phyloP scores from a whole-genome alignment of 1,284 basidiomycete genomes.

The Sanghuangporus baumii region DNA sequence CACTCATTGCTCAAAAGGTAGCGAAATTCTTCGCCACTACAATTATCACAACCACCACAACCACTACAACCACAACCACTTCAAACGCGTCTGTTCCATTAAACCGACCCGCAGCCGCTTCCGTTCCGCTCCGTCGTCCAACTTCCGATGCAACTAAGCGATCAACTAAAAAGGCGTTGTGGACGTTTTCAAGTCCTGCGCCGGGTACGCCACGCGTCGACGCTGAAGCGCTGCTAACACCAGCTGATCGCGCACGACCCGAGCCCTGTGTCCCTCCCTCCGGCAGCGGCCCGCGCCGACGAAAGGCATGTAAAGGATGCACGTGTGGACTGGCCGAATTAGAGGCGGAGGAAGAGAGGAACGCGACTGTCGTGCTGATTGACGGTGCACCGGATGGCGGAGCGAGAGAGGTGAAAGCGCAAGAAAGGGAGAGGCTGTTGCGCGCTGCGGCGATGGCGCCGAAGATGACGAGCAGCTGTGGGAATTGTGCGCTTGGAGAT shows the following conservation, averaged over 20 bases:
- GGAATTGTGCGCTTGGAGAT: constrained; percentile 97
- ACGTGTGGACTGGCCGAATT: constrained; percentile 91
- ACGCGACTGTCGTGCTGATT: constrained; percentile 49
- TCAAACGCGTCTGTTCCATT: constrained; percentile 32
- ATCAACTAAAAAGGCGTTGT: constrained; percentile 70
- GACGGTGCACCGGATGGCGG: constrained; percentile 36
- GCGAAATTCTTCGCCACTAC: constrained; percentile 39
- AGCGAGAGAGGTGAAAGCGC: constrained; percentile 48
- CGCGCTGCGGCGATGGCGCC: constrained; percentile 61
- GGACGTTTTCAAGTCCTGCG: constrained; percentile 52
- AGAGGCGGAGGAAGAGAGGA: constrained; percentile 68
- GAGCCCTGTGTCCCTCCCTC: constrained; percentile 56
- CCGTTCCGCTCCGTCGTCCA: constrained; percentile 33
- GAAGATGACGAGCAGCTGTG: constrained; percentile 93
- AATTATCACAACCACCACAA: constrained; percentile 27
- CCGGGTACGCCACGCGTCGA: constrained; percentile 65
- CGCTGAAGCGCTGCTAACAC: constrained; percentile 69
- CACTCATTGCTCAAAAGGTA: constrained; percentile 58
- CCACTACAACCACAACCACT: constrained; percentile 10
- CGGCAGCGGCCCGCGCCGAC: constrained; percentile 49
- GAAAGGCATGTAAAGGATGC: constrained; percentile 93
- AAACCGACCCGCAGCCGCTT: not conserved
- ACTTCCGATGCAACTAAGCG: not conserved
- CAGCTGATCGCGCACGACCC: constrained; percentile 66
- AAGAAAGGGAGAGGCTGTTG: constrained; percentile 59